These are phyloP conservation scores for Prinsepia uniflora DNA, from an alignment of 306 rosid genomes.

Conservation along the genomic window DNA sequence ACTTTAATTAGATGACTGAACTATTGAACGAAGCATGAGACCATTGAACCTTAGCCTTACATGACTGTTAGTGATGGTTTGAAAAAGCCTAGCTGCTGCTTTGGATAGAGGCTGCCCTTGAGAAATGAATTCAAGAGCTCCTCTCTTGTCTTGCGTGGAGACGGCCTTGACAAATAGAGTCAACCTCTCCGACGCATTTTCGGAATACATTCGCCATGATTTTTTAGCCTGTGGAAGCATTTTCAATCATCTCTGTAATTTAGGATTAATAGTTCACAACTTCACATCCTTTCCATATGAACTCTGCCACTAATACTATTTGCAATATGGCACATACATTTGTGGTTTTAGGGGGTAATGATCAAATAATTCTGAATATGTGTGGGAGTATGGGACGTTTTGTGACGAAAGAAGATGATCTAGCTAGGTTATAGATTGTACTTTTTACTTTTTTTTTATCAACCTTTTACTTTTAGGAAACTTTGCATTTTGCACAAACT, in stretches of 20 bases:
- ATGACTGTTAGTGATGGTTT: constrained; percentile 29
- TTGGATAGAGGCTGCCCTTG: constrained; percentile 47
- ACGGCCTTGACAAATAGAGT: constrained; percentile 40
- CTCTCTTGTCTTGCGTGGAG: constrained; percentile 34
- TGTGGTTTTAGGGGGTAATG: background rate
- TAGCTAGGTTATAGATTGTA: no score
- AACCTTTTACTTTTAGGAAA: no score
- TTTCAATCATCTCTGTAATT: background rate
- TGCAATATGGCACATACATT: background rate
- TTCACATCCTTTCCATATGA: background rate
- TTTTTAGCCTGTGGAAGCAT: constrained; percentile 46
- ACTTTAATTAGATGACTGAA: background rate
- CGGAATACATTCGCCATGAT: constrained; percentile 32
- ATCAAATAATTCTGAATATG: background rate
- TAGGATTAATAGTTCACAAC: background rate
- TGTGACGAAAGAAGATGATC: no score
- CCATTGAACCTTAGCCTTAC: constrained; percentile 28
- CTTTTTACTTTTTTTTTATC: no score
- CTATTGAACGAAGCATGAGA: background rate
- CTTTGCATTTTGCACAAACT: no score
- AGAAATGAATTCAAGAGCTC: constrained; percentile 29
- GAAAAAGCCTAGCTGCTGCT: constrained; percentile 50
- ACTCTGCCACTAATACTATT: background rate
- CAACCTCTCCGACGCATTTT: constrained; percentile 54
- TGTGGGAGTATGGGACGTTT: no score